Percentiles rank a stretch among this genome's conserved stretches.
Evolutionary conservation across 2,329 filamentous ascomycete species (phyloP).

Genomic region (Aspergillus transmontanensis): DNA sequence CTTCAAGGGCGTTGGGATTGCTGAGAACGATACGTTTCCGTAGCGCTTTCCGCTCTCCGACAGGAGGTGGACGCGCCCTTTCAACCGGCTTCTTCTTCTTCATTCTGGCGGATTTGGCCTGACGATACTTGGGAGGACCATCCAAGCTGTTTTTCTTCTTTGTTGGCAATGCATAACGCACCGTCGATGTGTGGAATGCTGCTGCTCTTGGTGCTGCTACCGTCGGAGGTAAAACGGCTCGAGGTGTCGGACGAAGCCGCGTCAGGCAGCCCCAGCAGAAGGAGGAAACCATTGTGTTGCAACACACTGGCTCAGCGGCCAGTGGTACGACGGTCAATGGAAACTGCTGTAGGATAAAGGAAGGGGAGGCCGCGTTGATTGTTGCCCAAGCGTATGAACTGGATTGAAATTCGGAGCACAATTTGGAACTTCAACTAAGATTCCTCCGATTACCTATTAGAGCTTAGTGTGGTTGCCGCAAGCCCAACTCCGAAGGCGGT

Average conservation of each 20-base stretch:
- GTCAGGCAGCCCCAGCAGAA: slow-evolving; percentile 63
- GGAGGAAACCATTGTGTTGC: slow-evolving; percentile 56
- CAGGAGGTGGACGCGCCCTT: slow-evolving; percentile 60
- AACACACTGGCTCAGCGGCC: slow-evolving; percentile 35
- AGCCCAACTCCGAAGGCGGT: slow-evolving; percentile 22
- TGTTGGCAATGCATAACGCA: slow-evolving; percentile 38
- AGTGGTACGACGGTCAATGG: slow-evolving; percentile 31
- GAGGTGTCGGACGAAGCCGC: slow-evolving; percentile 47
- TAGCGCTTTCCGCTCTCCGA: slow-evolving; percentile 82
- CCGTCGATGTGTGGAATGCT: slow-evolving; percentile 50
- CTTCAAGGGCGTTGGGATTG: slow-evolving; percentile 88
- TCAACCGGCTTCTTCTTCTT: slow-evolving; percentile 48
- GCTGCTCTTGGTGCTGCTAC: slow-evolving; percentile 49
- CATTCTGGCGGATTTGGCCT: slow-evolving; percentile 45
- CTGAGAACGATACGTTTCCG: slow-evolving; percentile 88
- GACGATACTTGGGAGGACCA: slow-evolving; percentile 37
- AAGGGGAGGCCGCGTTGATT: slow-evolving; percentile 19
- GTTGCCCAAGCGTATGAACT: slow-evolving; percentile 19
- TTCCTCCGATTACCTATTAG: slow-evolving; percentile 23
- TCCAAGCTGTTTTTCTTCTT: slow-evolving; percentile 54
- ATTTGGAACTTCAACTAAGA: slow-evolving; percentile 25
- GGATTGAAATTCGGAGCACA: slow-evolving; percentile 25
- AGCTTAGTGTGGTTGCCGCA: slow-evolving; percentile 24
- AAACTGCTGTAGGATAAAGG: slow-evolving; percentile 14
- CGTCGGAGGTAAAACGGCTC: slow-evolving; percentile 41